Conservation (phyloP, 257 asterid genomes). For the Solanum peruvianum region DNA sequence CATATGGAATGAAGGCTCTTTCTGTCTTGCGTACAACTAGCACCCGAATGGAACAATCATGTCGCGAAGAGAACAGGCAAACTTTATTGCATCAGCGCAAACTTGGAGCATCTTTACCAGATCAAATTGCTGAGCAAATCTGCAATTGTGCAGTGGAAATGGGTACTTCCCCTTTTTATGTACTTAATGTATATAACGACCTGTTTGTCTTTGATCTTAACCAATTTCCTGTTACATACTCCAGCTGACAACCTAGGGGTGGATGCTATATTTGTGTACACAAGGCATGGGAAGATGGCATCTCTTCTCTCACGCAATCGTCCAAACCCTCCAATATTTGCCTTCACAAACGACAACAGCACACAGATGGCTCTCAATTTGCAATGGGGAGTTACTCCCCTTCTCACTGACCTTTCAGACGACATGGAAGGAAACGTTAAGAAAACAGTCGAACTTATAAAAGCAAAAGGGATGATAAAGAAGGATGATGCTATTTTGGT, state of each 20-base stretch:
- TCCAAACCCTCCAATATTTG: conserved; percentile 71
- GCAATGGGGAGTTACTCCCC: conserved; percentile 78
- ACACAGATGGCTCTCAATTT: conserved; percentile 63
- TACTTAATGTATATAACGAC: neutral
- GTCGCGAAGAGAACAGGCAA: conserved; percentile 58
- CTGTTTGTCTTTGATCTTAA: neutral
- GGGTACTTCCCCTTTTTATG: conserved; percentile 36
- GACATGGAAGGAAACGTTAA: conserved; percentile 56
- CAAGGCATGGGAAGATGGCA: conserved; percentile 75
- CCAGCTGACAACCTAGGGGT: conserved; percentile 71
- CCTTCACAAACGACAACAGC: conserved; percentile 52
- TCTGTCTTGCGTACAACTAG: conserved; percentile 63
- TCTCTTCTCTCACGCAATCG: conserved; percentile 68
- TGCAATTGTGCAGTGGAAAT: conserved; percentile 64
- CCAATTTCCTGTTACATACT: neutral
- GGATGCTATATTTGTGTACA: conserved; percentile 77
- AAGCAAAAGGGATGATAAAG: conserved; percentile 47
- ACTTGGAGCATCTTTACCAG: conserved; percentile 40
- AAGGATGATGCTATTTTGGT: conserved; percentile 43
- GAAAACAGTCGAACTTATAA: conserved; percentile 40
- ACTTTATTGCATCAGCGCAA: conserved; percentile 19
- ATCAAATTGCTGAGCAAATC: conserved; percentile 62
- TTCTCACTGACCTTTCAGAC: conserved; percentile 53
- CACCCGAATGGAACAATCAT: conserved; percentile 62
- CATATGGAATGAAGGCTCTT: conserved; percentile 58